Base-by-base conservation (phyloP, 805 yeast genomes). In the Yamadazyma paraphyllophila region DNA sequence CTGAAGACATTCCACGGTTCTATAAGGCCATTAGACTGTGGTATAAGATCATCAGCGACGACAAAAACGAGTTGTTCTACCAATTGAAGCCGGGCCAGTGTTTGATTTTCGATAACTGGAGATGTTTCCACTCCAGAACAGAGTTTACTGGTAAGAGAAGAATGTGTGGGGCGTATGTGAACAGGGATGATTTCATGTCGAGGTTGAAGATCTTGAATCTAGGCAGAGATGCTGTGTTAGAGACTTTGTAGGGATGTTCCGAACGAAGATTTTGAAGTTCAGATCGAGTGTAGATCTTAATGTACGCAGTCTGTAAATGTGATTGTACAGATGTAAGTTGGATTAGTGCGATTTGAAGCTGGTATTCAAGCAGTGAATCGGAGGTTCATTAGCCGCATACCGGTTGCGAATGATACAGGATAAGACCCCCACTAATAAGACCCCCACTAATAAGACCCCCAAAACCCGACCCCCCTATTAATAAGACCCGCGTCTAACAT, bases 151-250 rank as follows among this genome's bases (percentile, higher is more conserved):
- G 90, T 2, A 75, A 77, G 56, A 69, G 89, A 59, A 66, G 87
- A 53, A 73, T 83, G 76, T 84, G 89, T 59, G 89, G 89, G 10
- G 88, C 87, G 1, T 83, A 84, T 61, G 69, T 80, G 51, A 81
- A 81, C 59, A 67, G 85, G 45, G 89, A 84, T 56, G 90, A 83
- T 58, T 83, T 80, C 59, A 64, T 80, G 24, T 62, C 69, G 20
- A 52, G 66, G 33, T 59, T 68, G 31, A 70, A 73, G 49, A 58
- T 80, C 36, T 59, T 76, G 50, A 78, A 71, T 46, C 59, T 78
- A 37, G 80, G 81, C 7, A 63, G 83, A 49, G 62, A 68, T 32
- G 65, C 69, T 15, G 75, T 81, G 14, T 70, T 76, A 46, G 66
- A 67, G 24, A 43, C 64, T 9, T 49, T 61, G 27, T 61, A 39